These are phyloP conservation scores for Aspergillus sp. DNA, from an alignment of 2,329 filamentous ascomycete species.

Conservation along the genomic window DNA sequence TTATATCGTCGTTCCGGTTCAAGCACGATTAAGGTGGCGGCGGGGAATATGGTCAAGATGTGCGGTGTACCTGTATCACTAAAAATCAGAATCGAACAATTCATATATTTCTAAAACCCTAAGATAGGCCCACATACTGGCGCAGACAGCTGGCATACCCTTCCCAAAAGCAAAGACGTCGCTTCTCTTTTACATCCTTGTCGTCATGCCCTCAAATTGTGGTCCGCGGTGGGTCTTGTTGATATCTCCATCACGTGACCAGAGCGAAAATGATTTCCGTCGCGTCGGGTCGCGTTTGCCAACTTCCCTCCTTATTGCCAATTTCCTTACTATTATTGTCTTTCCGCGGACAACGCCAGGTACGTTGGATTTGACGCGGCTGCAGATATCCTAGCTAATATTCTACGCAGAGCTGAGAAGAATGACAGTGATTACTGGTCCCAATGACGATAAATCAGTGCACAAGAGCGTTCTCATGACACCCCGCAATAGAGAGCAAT, in stretches of 20 bases:
- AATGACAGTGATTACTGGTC: conserved; percentile 15
- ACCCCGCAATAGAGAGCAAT: conserved; percentile 11
- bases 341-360: conserved; percentile 1
- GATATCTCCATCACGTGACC: too few relatives aligned
- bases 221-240: too few relatives aligned
- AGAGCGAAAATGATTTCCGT: too few relatives aligned
- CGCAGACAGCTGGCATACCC: too few relatives aligned
- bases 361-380: background rate
- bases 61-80: too few relatives aligned
- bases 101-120: too few relatives aligned
- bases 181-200: background rate
- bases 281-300: too few relatives aligned
- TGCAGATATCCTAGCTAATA: background rate
- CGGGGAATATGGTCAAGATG: too few relatives aligned
- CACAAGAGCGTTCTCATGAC: conserved; percentile 33
- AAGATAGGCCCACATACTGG: too few relatives aligned
- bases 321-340: too few relatives aligned
- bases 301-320: too few relatives aligned
- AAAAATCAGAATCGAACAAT: too few relatives aligned
- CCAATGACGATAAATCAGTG: conserved; percentile 35
- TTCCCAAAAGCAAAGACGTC: conserved; percentile 1
- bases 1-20: background rate
- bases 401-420: conserved; percentile 4
- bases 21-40: background rate
- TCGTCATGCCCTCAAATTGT: background rate